Conservation (phyloP, 2,329 filamentous ascomycete species). For the Cryphonectria nitschkei region DNA sequence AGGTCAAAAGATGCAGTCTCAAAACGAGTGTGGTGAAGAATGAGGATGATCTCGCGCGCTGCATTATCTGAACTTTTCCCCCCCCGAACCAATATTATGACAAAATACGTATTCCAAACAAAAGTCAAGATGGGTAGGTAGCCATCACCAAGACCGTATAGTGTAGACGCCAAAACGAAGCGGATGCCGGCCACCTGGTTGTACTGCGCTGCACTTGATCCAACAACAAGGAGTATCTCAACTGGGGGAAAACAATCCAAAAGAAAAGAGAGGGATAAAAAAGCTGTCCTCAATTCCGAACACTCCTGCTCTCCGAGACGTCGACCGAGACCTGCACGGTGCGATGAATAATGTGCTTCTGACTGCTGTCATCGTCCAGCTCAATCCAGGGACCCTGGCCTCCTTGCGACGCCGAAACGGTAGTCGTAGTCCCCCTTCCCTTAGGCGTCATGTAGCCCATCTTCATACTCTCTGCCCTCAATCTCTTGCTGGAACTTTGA, state of each 20-base stretch:
- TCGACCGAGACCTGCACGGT: conserved; percentile 17
- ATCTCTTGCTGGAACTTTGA: neutral
- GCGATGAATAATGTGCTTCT: conserved; percentile 18
- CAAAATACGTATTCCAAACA: neutral
- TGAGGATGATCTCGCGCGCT: neutral
- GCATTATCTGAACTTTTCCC: neutral
- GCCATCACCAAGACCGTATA: neutral
- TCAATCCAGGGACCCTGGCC: conserved; percentile 14
- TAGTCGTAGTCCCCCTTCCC: conserved; percentile 10
- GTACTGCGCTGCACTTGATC: neutral
- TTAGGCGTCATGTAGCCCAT: conserved; percentile 16
- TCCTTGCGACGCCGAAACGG: conserved; percentile 6
- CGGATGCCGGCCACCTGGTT: too few species aligned
- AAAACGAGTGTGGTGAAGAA: neutral
- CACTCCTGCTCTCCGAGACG: conserved; percentile 10
- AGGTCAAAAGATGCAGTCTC: too few species aligned
- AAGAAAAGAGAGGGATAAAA: too few species aligned
- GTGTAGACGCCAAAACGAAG: neutral
- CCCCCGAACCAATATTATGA: neutral
- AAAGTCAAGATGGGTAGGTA: neutral
- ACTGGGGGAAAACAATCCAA: too few species aligned
- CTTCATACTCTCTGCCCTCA: conserved; percentile 7
- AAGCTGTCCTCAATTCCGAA: neutral
- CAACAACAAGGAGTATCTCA: neutral
- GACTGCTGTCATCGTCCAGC: conserved; percentile 12